Conservation (phyloP, 345 rosid genomes). For the Hypericum androsaemum region DNA sequence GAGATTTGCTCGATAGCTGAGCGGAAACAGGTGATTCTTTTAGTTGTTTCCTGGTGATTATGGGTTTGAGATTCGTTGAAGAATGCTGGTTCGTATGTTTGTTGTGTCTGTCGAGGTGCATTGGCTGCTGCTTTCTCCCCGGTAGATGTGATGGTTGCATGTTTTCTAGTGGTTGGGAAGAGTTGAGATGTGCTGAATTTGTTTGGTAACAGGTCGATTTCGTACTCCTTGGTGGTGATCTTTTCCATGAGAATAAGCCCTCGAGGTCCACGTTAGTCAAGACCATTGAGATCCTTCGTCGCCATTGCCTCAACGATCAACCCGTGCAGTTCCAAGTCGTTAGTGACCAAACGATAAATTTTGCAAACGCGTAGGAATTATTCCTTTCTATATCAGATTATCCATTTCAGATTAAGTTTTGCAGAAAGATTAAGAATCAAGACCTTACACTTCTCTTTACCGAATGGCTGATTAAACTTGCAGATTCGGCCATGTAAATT, state of each 20-base stretch:
- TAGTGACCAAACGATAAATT: constrained; percentile 93
- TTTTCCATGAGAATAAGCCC: constrained; percentile 98
- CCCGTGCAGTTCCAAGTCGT: constrained; percentile 98
- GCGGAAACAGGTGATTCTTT: constrained; percentile 45
- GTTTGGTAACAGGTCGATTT: constrained; percentile 67
- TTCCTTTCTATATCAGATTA: neutral
- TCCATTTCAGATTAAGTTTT: neutral
- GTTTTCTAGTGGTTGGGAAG: too few relatives aligned
- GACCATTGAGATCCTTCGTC: constrained; percentile 96
- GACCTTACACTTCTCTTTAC: too few relatives aligned
- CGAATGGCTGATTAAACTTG: too few relatives aligned
- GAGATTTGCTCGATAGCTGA: constrained; percentile 94
- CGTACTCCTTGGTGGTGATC: constrained; percentile 91
- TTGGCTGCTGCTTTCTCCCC: too few relatives aligned
- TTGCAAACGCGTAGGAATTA: constrained; percentile 52
- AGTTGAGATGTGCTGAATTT: neutral
- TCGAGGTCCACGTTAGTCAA: constrained; percentile 86
- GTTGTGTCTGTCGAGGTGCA: constrained; percentile 12
- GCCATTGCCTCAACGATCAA: constrained; percentile 73
- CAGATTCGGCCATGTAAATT: constrained; percentile 98
- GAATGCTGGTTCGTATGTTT: neutral
- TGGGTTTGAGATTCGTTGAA: neutral
- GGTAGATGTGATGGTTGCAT: too few relatives aligned
- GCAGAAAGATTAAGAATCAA: too few relatives aligned
- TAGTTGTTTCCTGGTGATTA: neutral